These are phyloP conservation scores for Mallotus japonicus DNA, from an alignment of 441 rosid species.

Conservation along the genomic window DNA sequence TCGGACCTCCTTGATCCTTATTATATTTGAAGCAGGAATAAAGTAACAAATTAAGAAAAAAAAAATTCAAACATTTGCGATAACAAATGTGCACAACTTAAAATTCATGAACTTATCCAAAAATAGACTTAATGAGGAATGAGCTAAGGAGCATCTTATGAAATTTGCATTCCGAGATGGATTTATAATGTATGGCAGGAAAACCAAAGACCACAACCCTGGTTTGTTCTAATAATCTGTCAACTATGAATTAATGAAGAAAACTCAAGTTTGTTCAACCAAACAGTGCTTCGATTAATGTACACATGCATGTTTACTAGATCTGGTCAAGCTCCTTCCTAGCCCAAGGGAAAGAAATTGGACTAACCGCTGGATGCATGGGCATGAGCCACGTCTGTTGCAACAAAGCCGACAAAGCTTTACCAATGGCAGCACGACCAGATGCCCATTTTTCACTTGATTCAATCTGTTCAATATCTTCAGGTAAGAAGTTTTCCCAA, in stretches of 20 bases:
- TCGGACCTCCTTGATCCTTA: conserved; percentile 46
- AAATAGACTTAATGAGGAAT: background rate
- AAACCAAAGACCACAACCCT: background rate
- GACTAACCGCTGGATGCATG: conserved; percentile 39
- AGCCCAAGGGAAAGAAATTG: conserved; percentile 9
- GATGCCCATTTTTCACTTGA: conserved; percentile 47
- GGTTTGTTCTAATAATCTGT: conserved; percentile 6
- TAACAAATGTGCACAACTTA: background rate
- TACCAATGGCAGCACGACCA: conserved; percentile 60
- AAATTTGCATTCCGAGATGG: background rate
- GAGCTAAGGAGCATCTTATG: background rate
- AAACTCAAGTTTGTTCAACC: background rate
- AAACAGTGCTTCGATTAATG: background rate
- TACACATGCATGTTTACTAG: background rate
- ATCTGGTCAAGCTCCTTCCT: background rate
- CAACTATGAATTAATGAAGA: conserved; percentile 8
- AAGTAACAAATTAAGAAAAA: background rate
- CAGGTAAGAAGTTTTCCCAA: conserved; percentile 62
- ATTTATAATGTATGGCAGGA: background rate
- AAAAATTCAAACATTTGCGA: background rate
- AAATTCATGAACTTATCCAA: background rate
- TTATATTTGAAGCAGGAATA: conserved; percentile 17
- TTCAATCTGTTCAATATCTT: conserved; percentile 45
- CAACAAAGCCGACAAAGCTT: conserved; percentile 64
- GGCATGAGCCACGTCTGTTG: conserved; percentile 72